phyloP scores from a whole-genome alignment of 2,329 filamentous ascomycete genomes.

The Penicillium freii region DNA sequence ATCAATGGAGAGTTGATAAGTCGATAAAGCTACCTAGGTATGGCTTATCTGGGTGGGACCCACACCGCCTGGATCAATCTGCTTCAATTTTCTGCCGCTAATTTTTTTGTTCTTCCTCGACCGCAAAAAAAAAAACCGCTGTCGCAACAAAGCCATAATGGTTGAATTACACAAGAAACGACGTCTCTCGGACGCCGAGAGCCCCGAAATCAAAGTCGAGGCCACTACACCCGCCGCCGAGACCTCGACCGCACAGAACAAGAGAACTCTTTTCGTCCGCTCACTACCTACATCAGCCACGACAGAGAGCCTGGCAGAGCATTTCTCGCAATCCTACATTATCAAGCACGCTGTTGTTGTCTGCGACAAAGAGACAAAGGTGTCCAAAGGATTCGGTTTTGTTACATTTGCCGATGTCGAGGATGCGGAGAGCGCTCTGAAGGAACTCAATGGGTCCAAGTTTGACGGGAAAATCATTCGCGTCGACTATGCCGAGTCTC shows the following conservation, averaged over 20 bases:
- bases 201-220: conserved; percentile 21
- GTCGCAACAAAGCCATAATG: conserved; percentile 25
- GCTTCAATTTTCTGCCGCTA: conserved; percentile 36
- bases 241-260: conserved; percentile 32
- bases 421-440: conserved; percentile 77
- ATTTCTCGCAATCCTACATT: conserved; percentile 92
- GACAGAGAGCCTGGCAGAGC: conserved; percentile 75
- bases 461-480: conserved; percentile 79
- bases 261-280: conserved; percentile 82
- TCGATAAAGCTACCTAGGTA: conserved; percentile 24
- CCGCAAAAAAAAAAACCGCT: conserved; percentile 17
- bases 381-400: conserved; percentile 90
- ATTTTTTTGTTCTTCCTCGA: conserved; percentile 29
- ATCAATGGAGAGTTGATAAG: conserved; percentile 18
- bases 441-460: conserved; percentile 73
- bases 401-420: conserved; percentile 94
- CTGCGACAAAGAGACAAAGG: conserved; percentile 77
- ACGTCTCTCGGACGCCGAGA: conserved; percentile 32
- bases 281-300: conserved; percentile 77
- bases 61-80: conserved; percentile 15
- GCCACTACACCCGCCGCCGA: conserved; percentile 22
- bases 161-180: conserved; percentile 38
- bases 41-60: conserved; percentile 8
- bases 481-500: conserved; percentile 82
- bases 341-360: conserved; percentile 97